Percentiles rank a stretch among this genome's conserved stretches.
Conservation (phyloP, 495 filamentous ascomycete species). For the Aspergillus homomorphus region DNA sequence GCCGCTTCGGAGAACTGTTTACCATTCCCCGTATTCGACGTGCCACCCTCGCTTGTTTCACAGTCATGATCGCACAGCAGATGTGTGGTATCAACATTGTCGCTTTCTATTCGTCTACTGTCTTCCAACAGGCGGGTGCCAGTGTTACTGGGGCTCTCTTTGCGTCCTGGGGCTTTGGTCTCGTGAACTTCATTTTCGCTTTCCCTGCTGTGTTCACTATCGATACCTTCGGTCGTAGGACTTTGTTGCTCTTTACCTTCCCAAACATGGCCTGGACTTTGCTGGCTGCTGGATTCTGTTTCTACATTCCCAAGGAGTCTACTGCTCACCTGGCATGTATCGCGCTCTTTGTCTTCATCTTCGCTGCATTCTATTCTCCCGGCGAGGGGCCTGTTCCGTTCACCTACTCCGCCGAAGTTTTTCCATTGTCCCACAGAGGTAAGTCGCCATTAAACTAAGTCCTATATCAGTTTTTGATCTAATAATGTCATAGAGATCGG, state of each 20-base stretch:
- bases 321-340: conserved; percentile 58
- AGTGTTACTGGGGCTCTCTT: conserved; percentile 57
- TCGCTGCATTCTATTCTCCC: conserved; percentile 65
- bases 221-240: conserved; percentile 77
- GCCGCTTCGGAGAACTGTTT: conserved; percentile 62
- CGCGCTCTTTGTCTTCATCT: conserved; percentile 65
- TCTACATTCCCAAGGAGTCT: conserved; percentile 54
- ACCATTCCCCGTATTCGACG: conserved; percentile 65
- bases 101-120: conserved; percentile 78
- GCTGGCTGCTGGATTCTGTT: conserved; percentile 68
- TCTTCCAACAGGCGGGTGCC: conserved; percentile 65
- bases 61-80: conserved; percentile 77
- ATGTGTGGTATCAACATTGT: conserved; percentile 81
- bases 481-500: conserved; percentile 52
- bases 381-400: conserved; percentile 71
- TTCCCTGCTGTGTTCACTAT: conserved; percentile 82
- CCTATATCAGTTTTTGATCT: conserved; percentile 12
- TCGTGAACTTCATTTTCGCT: conserved; percentile 81
- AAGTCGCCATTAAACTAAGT: conserved; percentile 12
- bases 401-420: conserved; percentile 76
- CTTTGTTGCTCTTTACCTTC: conserved; percentile 78
- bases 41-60: conserved; percentile 60
- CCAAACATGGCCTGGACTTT: conserved; percentile 81
- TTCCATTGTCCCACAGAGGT: conserved; percentile 69
- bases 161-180: conserved; percentile 74